Evolutionary conservation across 139 green algal species (phyloP).

Genomic region (Diplosphaera chodatii): DNA sequence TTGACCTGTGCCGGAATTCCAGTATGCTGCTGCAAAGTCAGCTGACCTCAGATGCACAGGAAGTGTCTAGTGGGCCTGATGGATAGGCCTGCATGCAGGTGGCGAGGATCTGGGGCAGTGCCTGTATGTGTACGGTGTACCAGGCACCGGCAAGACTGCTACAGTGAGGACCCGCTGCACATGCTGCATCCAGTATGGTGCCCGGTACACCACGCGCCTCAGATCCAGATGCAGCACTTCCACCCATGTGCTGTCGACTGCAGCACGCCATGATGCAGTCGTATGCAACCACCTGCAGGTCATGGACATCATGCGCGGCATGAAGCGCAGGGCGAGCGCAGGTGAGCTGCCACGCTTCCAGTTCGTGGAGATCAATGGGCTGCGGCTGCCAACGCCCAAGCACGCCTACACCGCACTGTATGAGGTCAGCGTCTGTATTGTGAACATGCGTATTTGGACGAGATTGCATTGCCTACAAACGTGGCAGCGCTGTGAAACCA

Average conservation of each 20-base stretch:
- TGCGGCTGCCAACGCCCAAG: slow-evolving; percentile 78
- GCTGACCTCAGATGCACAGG: not conserved
- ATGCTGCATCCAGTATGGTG: too few relatives aligned
- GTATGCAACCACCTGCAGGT: not conserved
- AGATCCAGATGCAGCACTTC: too few relatives aligned
- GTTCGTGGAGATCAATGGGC: slow-evolving; percentile 87
- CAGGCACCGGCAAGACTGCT: slow-evolving; percentile 96
- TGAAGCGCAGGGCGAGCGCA: slow-evolving; percentile 11
- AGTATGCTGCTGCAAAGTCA: too few relatives aligned
- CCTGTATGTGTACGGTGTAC: slow-evolving; percentile 94
- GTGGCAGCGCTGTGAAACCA: too few relatives aligned
- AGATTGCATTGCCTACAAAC: too few relatives aligned
- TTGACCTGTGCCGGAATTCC: too few relatives aligned
- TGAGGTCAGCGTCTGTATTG: slow-evolving; percentile 42
- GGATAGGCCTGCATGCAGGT: too few relatives aligned
- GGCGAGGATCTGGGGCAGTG: slow-evolving; percentile 42
- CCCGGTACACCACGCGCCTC: too few relatives aligned
- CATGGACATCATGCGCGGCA: slow-evolving; percentile 49
- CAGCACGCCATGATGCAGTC: slow-evolving; percentile 36
- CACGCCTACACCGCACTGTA: slow-evolving; percentile 83
- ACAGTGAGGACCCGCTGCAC: slow-evolving; percentile 36
- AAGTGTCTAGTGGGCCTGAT: not conserved
- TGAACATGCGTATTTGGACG: too few relatives aligned
- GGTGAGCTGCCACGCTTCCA: slow-evolving; percentile 53
- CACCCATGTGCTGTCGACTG: too few relatives aligned